Evolutionary conservation across 805 yeast genomes (phyloP).

Genomic region (Candida oleophila): DNA sequence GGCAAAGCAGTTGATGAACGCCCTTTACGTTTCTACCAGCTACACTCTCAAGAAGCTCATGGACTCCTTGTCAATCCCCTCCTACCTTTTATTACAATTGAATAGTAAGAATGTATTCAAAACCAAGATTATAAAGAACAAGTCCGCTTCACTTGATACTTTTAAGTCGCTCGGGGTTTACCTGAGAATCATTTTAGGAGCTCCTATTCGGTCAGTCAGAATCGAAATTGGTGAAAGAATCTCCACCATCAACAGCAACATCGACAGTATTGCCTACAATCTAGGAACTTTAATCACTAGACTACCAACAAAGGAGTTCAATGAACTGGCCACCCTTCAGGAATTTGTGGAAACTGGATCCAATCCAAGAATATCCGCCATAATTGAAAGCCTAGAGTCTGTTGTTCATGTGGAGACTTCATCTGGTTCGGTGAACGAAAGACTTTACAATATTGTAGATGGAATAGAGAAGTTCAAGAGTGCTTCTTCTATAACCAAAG

Average conservation of each 20-base stretch:
- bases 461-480: not conserved
- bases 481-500: not conserved
- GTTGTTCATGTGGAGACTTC: slow-evolving; percentile 1
- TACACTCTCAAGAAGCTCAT: not conserved
- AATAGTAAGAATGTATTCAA: not conserved
- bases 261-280: slow-evolving; percentile 20
- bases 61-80: slow-evolving; percentile 3
- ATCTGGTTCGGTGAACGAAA: not conserved
- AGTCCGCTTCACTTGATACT: not conserved
- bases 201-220: slow-evolving; percentile 22
- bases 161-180: slow-evolving; percentile 4
- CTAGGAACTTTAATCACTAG: slow-evolving; percentile 25
- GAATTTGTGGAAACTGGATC: slow-evolving; percentile 2
- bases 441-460: slow-evolving; percentile 2
- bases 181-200: slow-evolving; percentile 10
- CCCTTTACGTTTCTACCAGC: not conserved
- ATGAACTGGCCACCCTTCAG: slow-evolving; percentile 9
- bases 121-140: not conserved
- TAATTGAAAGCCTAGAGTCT: slow-evolving; percentile 5
- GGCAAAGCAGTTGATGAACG: not conserved
- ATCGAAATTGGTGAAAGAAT: slow-evolving; percentile 26
- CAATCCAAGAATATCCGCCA: not conserved
- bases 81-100: slow-evolving; percentile 4
- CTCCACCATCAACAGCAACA: slow-evolving; percentile 16
- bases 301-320: slow-evolving; percentile 11